phyloP scores from a whole-genome alignment of 2,329 filamentous ascomycete species.

The Fusarium tupiense region DNA sequence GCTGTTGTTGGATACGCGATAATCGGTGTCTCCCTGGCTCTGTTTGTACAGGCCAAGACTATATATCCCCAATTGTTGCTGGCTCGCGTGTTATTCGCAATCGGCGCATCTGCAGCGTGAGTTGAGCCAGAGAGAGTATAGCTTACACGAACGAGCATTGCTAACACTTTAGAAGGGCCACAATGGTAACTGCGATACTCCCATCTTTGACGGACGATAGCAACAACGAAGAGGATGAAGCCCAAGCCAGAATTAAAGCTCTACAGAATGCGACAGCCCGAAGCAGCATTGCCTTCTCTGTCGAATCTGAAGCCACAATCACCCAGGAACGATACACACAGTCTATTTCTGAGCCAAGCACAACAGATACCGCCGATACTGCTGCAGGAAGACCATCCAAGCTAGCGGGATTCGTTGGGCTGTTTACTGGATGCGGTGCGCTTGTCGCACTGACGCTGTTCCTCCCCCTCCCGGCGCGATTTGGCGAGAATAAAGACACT shows the following conservation, averaged over 20 bases:
- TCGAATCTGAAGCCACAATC: conserved; percentile 79
- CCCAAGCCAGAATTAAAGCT: conserved; percentile 47
- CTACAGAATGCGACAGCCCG: conserved; percentile 53
- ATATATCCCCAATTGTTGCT: conserved; percentile 90
- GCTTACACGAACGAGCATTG: background rate
- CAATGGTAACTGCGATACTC: conserved; percentile 96
- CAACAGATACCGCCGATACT: conserved; percentile 38
- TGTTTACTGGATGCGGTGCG: conserved; percentile 93
- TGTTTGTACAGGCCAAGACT: conserved; percentile 86
- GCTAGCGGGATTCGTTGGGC: conserved; percentile 88
- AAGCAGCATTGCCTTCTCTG: conserved; percentile 71
- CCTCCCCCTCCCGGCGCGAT: conserved; percentile 84
- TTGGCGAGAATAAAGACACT: conserved; percentile 75
- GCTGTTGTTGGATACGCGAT: conserved; percentile 83
- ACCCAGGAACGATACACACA: conserved; percentile 70
- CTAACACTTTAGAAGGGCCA: conserved; percentile 62
- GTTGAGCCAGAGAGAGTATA: conserved; percentile 36
- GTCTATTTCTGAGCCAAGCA: conserved; percentile 45
- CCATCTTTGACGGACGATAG: conserved; percentile 73
- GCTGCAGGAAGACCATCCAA: conserved; percentile 60
- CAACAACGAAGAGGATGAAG: conserved; percentile 41
- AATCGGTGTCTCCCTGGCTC: conserved; percentile 78
- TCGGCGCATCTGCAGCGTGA: conserved; percentile 89
- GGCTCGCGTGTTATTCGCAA: conserved; percentile 85
- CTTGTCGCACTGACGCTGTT: conserved; percentile 85